Percentiles rank a stretch among this genome's conserved stretches.
Evolutionary conservation across 2,329 filamentous ascomycete species (phyloP).

Genomic region (Penicillium crustosum): DNA sequence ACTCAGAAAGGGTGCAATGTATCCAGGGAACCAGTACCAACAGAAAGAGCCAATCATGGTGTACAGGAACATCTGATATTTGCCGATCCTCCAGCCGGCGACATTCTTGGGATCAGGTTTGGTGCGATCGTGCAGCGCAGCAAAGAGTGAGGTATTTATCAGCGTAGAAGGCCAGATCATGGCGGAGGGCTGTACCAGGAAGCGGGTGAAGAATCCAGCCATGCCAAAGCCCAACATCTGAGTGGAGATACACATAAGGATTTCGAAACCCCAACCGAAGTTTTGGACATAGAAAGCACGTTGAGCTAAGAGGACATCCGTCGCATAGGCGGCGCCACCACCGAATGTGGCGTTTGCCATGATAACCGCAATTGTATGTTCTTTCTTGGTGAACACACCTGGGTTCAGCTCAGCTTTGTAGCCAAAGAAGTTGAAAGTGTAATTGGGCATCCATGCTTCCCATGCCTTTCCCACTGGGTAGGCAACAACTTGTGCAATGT

Average conservation of each 20-base stretch:
- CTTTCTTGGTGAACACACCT: slow-evolving; percentile 49
- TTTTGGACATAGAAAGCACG: slow-evolving; percentile 69
- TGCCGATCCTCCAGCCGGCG: slow-evolving; percentile 64
- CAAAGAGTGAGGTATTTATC: slow-evolving; percentile 66
- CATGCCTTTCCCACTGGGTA: slow-evolving; percentile 53
- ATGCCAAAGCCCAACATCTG: slow-evolving; percentile 70
- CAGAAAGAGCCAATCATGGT: slow-evolving; percentile 59
- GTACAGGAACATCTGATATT: slow-evolving; percentile 64
- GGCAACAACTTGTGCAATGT: slow-evolving; percentile 62
- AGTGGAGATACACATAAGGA: slow-evolving; percentile 66
- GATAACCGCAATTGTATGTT: slow-evolving; percentile 47
- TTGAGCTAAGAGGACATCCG: slow-evolving; percentile 71
- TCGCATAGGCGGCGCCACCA: slow-evolving; percentile 63
- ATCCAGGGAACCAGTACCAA: slow-evolving; percentile 70
- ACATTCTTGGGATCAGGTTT: slow-evolving; percentile 56
- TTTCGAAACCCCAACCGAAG: slow-evolving; percentile 65
- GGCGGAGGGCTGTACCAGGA: slow-evolving; percentile 57
- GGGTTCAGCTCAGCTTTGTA: slow-evolving; percentile 43
- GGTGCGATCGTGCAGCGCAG: slow-evolving; percentile 68
- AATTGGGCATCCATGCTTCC: slow-evolving; percentile 41
- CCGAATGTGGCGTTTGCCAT: slow-evolving; percentile 68
- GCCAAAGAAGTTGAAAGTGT: slow-evolving; percentile 40
- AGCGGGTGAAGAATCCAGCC: slow-evolving; percentile 66
- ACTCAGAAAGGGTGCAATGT: slow-evolving; percentile 67
- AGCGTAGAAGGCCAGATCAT: slow-evolving; percentile 75